These are phyloP conservation scores for Candida broadrunensis DNA, from an alignment of 805 yeast genomes.

Conservation along the genomic window DNA sequence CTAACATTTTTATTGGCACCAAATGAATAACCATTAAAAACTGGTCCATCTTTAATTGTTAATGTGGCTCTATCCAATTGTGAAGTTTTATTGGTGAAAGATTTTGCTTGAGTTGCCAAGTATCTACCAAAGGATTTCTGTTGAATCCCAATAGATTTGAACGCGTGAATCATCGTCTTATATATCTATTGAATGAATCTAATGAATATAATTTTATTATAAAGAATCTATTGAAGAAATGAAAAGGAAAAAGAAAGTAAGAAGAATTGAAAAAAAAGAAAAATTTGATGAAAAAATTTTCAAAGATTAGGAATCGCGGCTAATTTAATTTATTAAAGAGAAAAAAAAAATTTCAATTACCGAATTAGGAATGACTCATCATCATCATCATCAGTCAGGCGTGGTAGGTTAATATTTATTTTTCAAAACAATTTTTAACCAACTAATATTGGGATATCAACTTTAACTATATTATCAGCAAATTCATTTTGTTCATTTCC, in stretches of 20 bases:
- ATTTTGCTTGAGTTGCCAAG: constrained; percentile 34
- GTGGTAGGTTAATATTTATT: no score
- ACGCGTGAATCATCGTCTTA: neutral
- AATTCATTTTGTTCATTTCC: constrained; percentile 32
- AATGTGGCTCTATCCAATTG: constrained; percentile 79
- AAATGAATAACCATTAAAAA: constrained; percentile 88
- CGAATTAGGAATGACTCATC: constrained; percentile 24
- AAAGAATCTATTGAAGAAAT: neutral
- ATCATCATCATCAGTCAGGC: neutral
- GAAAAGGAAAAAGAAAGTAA: neutral
- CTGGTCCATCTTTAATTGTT: constrained; percentile 89
- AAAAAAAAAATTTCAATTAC: no score
- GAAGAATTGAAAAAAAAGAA: neutral
- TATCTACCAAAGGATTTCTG: neutral
- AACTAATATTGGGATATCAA: constrained; percentile 36
- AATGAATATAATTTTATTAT: neutral
- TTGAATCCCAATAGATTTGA: neutral
- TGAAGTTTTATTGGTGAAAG: constrained; percentile 34
- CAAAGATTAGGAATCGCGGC: constrained; percentile 34
- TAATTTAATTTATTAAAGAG: constrained; percentile 7
- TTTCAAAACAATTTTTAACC: constrained; percentile 15
- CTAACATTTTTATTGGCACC: constrained; percentile 91
- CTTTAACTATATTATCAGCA: constrained; percentile 27
- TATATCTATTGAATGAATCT: neutral
- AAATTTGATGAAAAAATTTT: neutral